These are phyloP conservation scores for Isochrysis galbana DNA, from an alignment of 78 protist genomes.

Conservation along the genomic window DNA sequence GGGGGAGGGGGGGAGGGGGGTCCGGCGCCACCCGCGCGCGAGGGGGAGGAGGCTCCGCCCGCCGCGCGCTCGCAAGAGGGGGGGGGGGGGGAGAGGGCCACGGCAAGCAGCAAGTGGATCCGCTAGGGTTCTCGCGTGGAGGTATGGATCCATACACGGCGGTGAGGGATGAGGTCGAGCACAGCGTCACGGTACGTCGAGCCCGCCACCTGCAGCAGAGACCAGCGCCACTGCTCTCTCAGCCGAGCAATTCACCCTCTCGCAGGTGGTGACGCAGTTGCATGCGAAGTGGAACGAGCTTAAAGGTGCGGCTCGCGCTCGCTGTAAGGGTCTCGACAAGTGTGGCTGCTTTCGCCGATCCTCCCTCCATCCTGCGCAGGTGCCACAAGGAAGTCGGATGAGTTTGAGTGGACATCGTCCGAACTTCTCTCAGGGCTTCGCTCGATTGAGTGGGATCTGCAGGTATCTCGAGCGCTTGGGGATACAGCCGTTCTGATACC, in stretches of 20 bases:
- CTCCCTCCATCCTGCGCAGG: background rate
- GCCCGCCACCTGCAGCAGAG: background rate
- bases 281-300: background rate
- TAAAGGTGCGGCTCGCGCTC: background rate
- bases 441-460: constrained; percentile 22
- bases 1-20: too few species aligned
- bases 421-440: constrained; percentile 5
- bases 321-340: too few species aligned
- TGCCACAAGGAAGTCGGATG: background rate
- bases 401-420: background rate
- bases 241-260: background rate
- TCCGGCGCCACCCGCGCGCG: too few species aligned
- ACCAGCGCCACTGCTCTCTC: background rate
- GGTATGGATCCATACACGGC: background rate
- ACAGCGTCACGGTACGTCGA: background rate
- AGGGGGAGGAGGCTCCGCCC: too few species aligned
- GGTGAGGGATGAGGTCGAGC: background rate
- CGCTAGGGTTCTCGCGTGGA: too few species aligned
- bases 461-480: too few species aligned
- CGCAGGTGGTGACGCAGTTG: background rate
- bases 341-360: background rate
- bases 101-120: too few species aligned
- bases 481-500: too few species aligned
- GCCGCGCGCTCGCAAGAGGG: too few species aligned
- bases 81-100: too few species aligned